Evolutionary conservation across 2,329 filamentous ascomycete species (phyloP).

Genomic region (Neodidymelliopsis sp.): DNA sequence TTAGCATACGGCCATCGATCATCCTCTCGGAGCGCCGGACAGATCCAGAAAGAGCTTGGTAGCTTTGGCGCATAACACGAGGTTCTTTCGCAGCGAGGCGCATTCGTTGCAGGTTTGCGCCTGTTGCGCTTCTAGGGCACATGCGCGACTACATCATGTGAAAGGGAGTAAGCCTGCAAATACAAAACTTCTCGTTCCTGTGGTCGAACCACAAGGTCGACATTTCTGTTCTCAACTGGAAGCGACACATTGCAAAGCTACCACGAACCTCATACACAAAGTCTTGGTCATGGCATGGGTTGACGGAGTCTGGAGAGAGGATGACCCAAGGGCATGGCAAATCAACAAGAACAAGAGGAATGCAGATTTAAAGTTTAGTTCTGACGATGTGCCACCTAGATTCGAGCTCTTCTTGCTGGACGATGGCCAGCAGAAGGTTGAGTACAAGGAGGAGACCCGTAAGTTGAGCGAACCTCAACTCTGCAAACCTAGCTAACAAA

Average conservation of each 20-base stretch:
- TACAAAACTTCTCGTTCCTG: too few species aligned
- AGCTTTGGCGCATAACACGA: not conserved
- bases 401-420: slow-evolving; percentile 92
- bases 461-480: slow-evolving; percentile 49
- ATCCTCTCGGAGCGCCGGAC: too few species aligned
- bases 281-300: slow-evolving; percentile 5
- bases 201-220: not conserved
- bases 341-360: not conserved
- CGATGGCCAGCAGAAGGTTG: slow-evolving; percentile 92
- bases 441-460: slow-evolving; percentile 89
- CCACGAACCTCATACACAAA: not conserved
- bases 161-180: not conserved
- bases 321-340: not conserved
- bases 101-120: not conserved
- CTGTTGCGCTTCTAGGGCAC: not conserved
- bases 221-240: not conserved
- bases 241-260: not conserved
- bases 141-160: not conserved
- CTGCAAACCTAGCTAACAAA: slow-evolving; percentile 7
- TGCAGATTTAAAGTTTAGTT: not conserved
- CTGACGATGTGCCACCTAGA: slow-evolving; percentile 46
- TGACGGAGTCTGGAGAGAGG: not conserved
- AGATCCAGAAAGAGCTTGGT: not conserved
- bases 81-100: not conserved
- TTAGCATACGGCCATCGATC: not conserved